Base-by-base conservation (phyloP, 441 rosid species). In the Euphorbia corollata region DNA sequence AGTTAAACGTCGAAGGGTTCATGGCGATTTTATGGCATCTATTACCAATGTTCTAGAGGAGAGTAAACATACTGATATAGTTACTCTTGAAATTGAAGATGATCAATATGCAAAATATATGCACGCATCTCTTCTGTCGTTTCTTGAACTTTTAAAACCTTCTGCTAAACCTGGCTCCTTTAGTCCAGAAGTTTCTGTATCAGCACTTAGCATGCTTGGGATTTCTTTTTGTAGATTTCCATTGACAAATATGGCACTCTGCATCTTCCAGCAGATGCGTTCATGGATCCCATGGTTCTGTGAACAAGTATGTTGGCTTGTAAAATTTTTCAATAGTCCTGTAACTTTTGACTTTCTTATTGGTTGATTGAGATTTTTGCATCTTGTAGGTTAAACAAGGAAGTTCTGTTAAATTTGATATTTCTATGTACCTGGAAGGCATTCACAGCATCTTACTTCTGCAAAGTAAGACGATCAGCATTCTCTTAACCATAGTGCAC, bases 231-330 rank as follows among this genome's bases (percentile, higher is more conserved):
- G 75, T 78, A 79, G 76, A 75, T 79, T 76, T 72, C 88, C 95
- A 69, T 69, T 76, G 71, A 79, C 86, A 63, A 72, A 72, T 64
- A 71, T 92, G 78, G 84, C 86, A 70, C 71, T 57, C 59, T 59
- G 75, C 83, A 88, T 88, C 78, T 84, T 83, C 79, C 81, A 48
- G 55, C 83, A 77, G 77, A 81, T 90, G 91, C 77, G 55, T 75
- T 77, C 80, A 41, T 92, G 97, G 98, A 84, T 88, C 63, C 91
- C 89, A n/a, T 90, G 97, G 96, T 83, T 92, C 78, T 79, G 78
- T 74, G 87, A 85, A 70, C 85, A 83, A 96, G 97, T 95, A 78
- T 47, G 75, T 64, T 56, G 59, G 57, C 41, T 72, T 74, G 51
- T 61, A 48, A 63, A 48, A 63, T 75, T 76, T 43, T 75, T 27